These are phyloP conservation scores for Umbelopsis sp. DNA, from an alignment of 192 early-diverging fungal species.

Conservation along the genomic window DNA sequence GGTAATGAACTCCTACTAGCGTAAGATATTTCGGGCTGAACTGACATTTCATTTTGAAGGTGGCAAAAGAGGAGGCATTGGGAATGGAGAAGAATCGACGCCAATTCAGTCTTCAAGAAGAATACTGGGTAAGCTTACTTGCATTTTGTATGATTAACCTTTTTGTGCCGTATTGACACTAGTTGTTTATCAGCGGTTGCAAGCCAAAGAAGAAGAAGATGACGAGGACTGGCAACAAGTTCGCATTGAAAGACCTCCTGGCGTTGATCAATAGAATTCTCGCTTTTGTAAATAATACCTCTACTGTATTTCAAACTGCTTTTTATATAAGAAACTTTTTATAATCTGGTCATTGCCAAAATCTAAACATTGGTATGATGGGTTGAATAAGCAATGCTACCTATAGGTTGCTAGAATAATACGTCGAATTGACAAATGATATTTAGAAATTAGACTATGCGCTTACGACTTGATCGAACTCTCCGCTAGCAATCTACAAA, in stretches of 20 bases:
- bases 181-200: constrained; percentile 24
- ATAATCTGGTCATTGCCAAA: not conserved
- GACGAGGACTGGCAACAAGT: constrained; percentile 36
- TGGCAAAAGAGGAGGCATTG: constrained; percentile 60
- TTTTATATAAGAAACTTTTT: not conserved
- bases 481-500: constrained; percentile 56
- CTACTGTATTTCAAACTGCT: not conserved
- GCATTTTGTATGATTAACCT: not conserved
- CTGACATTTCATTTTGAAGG: constrained; percentile 25
- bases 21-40: not conserved
- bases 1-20: not conserved
- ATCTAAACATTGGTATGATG: not conserved
- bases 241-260: constrained; percentile 31
- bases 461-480: constrained; percentile 66
- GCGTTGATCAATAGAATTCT: constrained; percentile 20
- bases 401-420: not conserved
- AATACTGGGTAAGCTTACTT: constrained; percentile 58
- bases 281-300: not conserved
- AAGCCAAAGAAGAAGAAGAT: constrained; percentile 31
- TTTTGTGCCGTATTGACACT: not conserved
- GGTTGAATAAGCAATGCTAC: not conserved
- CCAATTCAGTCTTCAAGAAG: constrained; percentile 70
- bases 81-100: constrained; percentile 55
- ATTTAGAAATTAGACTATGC: constrained; percentile 36
- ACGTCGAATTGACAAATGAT: not conserved